Conservation (phyloP, 108 stramenopile genomes). For the Nitzschia sp. region DNA sequence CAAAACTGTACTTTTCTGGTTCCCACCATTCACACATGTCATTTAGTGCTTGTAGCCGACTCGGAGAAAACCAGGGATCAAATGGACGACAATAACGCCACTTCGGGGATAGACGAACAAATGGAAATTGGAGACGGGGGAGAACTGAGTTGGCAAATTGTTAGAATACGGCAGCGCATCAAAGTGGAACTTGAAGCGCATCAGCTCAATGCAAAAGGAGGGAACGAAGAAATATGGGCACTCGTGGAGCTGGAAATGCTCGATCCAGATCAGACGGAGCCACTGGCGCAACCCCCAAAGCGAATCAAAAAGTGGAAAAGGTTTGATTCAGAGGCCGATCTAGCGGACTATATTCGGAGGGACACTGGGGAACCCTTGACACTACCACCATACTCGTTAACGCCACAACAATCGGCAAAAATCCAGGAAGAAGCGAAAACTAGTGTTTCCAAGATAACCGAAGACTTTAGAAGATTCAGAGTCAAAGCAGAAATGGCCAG, state of each 20-base stretch:
- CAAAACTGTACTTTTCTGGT: neutral
- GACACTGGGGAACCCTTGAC: constrained; percentile 87
- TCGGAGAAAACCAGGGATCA: neutral
- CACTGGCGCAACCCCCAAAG: constrained; percentile 19
- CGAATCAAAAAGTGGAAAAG: constrained; percentile 71
- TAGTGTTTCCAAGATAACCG: constrained; percentile 65
- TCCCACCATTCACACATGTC: neutral
- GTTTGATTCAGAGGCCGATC: constrained; percentile 68
- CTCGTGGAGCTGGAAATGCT: constrained; percentile 68
- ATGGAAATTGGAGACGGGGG: constrained; percentile 11
- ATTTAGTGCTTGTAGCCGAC: neutral
- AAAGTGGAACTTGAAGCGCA: constrained; percentile 28
- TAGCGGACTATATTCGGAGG: constrained; percentile 78
- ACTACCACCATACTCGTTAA: constrained; percentile 76
- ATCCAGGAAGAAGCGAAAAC: constrained; percentile 65
- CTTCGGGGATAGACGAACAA: constrained; percentile 9
- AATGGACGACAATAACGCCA: neutral
- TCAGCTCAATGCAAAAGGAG: constrained; percentile 16
- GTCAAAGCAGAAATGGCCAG: constrained; percentile 79
- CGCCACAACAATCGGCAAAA: constrained; percentile 74
- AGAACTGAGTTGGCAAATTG: constrained; percentile 34
- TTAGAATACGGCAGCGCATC: constrained; percentile 78
- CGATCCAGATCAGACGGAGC: constrained; percentile 34
- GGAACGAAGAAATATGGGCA: constrained; percentile 78
- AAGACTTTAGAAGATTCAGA: constrained; percentile 88